phyloP scores from a whole-genome alignment of 768 basidiomycete species.

The Stropharia rugosoannulata region DNA sequence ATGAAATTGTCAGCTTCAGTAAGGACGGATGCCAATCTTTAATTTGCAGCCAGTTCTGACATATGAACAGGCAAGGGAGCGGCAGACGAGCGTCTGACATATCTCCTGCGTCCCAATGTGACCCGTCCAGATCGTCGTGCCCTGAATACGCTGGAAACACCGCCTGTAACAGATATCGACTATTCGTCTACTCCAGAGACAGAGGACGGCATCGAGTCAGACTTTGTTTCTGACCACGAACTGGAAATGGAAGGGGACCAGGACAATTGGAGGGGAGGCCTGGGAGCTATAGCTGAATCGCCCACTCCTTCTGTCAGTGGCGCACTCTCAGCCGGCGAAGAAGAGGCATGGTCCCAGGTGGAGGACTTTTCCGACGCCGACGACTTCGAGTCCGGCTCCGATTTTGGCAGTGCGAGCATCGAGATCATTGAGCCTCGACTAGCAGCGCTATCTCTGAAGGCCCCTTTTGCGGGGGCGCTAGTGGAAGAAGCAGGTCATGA shows the following conservation, averaged over 20 bases:
- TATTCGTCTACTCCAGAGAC: slow-evolving; percentile 48
- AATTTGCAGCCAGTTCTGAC: neutral
- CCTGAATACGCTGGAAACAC: slow-evolving; percentile 55
- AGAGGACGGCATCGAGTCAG: slow-evolving; percentile 49
- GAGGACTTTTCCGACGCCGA: slow-evolving; percentile 17
- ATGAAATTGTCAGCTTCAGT: slow-evolving; percentile 83
- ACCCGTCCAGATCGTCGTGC: slow-evolving; percentile 54
- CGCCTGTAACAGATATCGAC: slow-evolving; percentile 69
- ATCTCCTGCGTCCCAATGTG: slow-evolving; percentile 78
- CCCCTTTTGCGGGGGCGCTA: neutral
- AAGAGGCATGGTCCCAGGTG: slow-evolving; percentile 23
- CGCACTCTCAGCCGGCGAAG: slow-evolving; percentile 26
- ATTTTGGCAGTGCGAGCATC: slow-evolving; percentile 19
- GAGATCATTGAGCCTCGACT: slow-evolving; percentile 21
- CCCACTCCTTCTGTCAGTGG: slow-evolving; percentile 1
- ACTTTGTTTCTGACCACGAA: slow-evolving; percentile 49
- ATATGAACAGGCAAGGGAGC: slow-evolving; percentile 52
- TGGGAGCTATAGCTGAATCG: slow-evolving; percentile 27
- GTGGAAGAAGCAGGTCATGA: neutral
- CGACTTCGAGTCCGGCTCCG: slow-evolving; percentile 25
- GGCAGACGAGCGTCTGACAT: slow-evolving; percentile 63
- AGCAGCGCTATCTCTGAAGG: slow-evolving; percentile 11
- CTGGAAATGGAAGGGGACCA: slow-evolving; percentile 48
- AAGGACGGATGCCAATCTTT: slow-evolving; percentile 25
- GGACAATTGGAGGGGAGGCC: slow-evolving; percentile 28